Evolutionary conservation across 2,329 filamentous ascomycete genomes (phyloP).

Genomic region (Pseudogymnoascus verrucosus): DNA sequence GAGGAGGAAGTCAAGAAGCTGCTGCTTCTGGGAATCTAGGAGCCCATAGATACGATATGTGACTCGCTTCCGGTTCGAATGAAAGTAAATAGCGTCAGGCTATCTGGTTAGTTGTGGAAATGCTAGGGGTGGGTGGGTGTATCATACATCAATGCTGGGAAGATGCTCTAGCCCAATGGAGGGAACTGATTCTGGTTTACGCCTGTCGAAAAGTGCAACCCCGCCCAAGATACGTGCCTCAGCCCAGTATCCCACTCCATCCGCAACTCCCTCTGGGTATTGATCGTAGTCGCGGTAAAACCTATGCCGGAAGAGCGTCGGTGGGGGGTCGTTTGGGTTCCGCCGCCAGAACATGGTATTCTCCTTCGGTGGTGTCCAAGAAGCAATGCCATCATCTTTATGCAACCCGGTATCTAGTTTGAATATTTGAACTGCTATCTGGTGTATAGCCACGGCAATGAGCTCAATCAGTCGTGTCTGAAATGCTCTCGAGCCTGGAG

Average conservation of each 20-base stretch:
- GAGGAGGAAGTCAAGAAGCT: constrained; percentile 16
- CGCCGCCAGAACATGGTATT: constrained; percentile 5
- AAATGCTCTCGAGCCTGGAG: constrained; percentile 17
- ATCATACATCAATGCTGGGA: not conserved
- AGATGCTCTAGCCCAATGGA: not conserved
- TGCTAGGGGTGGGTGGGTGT: too few relatives aligned
- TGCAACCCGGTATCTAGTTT: constrained; percentile 18
- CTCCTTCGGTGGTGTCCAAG: constrained; percentile 20
- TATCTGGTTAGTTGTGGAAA: not conserved
- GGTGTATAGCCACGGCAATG: constrained; percentile 24
- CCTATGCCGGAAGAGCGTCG: constrained; percentile 24
- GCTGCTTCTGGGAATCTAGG: constrained; percentile 13
- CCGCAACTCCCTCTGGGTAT: constrained; percentile 25
- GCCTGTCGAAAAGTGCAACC: constrained; percentile 25
- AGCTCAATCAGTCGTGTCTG: constrained; percentile 28
- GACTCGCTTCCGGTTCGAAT: constrained; percentile 8
- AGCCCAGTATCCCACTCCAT: constrained; percentile 26
- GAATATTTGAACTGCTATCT: constrained; percentile 25
- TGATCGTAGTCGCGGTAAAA: constrained; percentile 23
- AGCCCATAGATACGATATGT: constrained; percentile 20
- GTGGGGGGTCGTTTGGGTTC: constrained; percentile 8
- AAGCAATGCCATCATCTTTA: constrained; percentile 19
- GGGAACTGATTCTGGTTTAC: too few relatives aligned
- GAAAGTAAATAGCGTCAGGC: constrained; percentile 14
- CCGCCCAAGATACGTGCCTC: constrained; percentile 25